Base-by-base conservation (phyloP, 2,329 filamentous ascomycete species). In the Colletotrichum ledebouriae region DNA sequence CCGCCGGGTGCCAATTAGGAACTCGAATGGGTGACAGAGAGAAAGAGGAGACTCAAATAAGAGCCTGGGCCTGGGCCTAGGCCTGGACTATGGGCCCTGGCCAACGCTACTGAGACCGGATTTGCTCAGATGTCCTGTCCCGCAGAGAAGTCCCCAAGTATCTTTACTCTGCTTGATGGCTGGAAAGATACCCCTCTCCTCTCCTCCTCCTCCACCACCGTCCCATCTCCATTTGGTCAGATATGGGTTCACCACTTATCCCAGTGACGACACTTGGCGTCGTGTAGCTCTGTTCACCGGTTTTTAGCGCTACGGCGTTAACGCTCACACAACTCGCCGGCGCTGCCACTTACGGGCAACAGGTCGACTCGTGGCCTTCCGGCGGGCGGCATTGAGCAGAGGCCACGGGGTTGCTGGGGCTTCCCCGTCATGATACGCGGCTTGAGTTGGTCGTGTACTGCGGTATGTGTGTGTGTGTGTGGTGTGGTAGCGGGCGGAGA, bases 261-360 rank as follows among this genome's bases (percentile, higher is more conserved):
- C 55, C 37, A 42, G 61, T 59, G 66, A 68, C 61, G 61, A 60
- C 47, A 68, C 47, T 59, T 50, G 46, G 60, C 60, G 60, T 59
- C 41, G 10, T 60, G 34, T 50, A 49, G 46, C 44, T 17, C 34
- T 41, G 22, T 55, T 50, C 56, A 56, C 42, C 55, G 55, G 46
- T n/a, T 44, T 44, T 50, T 60, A 60, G 56, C 62, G 50, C 59
- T 15, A 49, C 22, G 34, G 49, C 25, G 12, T 62, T 34, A 34
- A 34, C 15, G 12, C 39, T 25, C n/a, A 13, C 13, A 9, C 15
- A 50, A 67, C 17, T 33, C 52, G 34, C 58, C 63, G 41, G 20
- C 41, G 39, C 41, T 47, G 52, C 42, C 29, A 50, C 42, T 20
- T 63, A 53, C 20, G 37, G 39, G 25, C 47, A 17, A 59, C 29